Percentiles rank a stretch among this genome's conserved stretches.
Conservation (phyloP, 305 asterid genomes). For the Andrographis paniculata region DNA sequence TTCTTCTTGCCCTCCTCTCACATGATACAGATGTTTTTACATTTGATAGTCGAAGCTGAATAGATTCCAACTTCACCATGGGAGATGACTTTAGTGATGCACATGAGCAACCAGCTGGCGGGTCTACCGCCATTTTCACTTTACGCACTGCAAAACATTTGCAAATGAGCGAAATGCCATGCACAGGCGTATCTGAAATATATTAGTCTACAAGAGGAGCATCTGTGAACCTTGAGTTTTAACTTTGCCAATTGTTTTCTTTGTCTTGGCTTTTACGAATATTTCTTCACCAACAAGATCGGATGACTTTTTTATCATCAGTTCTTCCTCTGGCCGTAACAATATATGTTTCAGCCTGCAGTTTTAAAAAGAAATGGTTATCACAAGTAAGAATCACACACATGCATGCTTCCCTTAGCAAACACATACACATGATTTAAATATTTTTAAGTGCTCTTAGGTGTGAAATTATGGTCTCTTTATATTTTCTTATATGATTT, state of each 20-base stretch:
- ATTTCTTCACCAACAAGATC: constrained; percentile 78
- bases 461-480: no score
- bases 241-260: constrained; percentile 77
- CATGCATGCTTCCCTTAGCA: no score
- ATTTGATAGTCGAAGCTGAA: constrained; percentile 56
- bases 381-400: not conserved
- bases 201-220: not conserved
- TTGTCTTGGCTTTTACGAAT: constrained; percentile 62
- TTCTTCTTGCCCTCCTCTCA: constrained; percentile 56
- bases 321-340: constrained; percentile 82
- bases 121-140: constrained; percentile 81
- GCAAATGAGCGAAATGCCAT: not conserved
- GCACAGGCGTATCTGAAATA: not conserved
- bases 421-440: no score
- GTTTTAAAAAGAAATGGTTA: constrained; percentile 2
- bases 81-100: constrained; percentile 59
- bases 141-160: constrained; percentile 61
- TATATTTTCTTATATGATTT: no score
- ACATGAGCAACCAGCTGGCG: constrained; percentile 82
- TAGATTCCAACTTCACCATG: constrained; percentile 50
- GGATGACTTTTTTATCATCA: constrained; percentile 49
- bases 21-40: constrained; percentile 61
- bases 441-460: no score
- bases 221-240: constrained; percentile 64
- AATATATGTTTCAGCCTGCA: constrained; percentile 61